Conservation (phyloP, 1,284 basidiomycete species). For the Trametes polyzona region DNA sequence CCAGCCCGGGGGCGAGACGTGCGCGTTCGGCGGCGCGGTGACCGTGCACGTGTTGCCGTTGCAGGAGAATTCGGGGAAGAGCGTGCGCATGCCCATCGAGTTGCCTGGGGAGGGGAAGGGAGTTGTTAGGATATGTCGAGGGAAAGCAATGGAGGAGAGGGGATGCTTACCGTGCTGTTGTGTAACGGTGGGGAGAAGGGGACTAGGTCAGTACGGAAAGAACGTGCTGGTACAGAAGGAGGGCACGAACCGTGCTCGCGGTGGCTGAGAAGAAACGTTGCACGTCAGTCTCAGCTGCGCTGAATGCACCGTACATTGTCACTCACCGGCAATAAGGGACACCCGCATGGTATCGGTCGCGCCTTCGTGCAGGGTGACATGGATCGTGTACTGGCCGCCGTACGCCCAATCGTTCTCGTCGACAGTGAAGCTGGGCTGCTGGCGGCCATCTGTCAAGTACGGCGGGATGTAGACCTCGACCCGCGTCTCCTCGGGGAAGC, state of each 20-base stretch:
- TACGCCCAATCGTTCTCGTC: conserved; percentile 64
- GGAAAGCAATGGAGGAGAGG: not conserved
- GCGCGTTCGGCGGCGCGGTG: conserved; percentile 68
- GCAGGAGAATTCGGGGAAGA: conserved; percentile 73
- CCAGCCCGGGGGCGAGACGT: conserved; percentile 78
- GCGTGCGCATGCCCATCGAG: conserved; percentile 67
- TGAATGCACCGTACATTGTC: not conserved
- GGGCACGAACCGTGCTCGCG: conserved; percentile 65
- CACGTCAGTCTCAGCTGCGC: conserved; percentile 1
- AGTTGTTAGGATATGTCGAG: conserved; percentile 1
- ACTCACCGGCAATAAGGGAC: conserved; percentile 64
- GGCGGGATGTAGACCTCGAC: conserved; percentile 79
- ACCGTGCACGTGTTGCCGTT: conserved; percentile 64
- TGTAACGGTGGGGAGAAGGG: not conserved
- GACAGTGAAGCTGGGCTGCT: conserved; percentile 62
- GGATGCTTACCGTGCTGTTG: conserved; percentile 16
- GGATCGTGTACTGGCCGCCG: conserved; percentile 52
- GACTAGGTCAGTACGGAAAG: not conserved
- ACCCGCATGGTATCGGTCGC: conserved; percentile 57
- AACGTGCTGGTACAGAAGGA: not conserved
- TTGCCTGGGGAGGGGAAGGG: conserved; percentile 50
- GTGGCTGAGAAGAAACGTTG: conserved; percentile 48
- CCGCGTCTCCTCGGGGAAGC: conserved; percentile 70
- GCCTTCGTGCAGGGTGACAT: conserved; percentile 60
- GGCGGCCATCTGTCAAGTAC: conserved; percentile 63